phyloP scores from a whole-genome alignment of 106 monocot genomes.

The Platanthera zijinensis region DNA sequence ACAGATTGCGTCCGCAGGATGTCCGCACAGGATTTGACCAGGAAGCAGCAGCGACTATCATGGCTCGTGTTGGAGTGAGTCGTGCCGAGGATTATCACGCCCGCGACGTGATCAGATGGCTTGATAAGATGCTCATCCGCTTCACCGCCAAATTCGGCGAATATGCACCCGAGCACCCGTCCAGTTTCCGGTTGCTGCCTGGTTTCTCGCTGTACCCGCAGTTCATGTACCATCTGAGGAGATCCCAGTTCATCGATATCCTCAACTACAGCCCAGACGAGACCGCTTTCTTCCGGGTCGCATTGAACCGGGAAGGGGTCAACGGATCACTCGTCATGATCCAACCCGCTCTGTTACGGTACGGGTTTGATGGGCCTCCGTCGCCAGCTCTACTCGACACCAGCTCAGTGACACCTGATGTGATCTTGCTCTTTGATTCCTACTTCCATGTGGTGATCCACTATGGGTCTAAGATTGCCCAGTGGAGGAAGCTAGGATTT shows the following conservation, averaged over 20 bases:
- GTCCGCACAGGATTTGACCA: slow-evolving; percentile 83
- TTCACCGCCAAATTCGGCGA: slow-evolving; percentile 87
- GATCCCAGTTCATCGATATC: slow-evolving; percentile 90
- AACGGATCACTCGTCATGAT: slow-evolving; percentile 83
- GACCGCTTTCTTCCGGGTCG: slow-evolving; percentile 73
- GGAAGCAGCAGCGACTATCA: slow-evolving; percentile 82
- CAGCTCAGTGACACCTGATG: slow-evolving; percentile 64
- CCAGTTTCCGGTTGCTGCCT: slow-evolving; percentile 65
- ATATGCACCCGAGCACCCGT: slow-evolving; percentile 79
- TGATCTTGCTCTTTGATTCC: slow-evolving; percentile 87
- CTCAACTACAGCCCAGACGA: slow-evolving; percentile 87
- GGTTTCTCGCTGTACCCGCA: slow-evolving; percentile 85
- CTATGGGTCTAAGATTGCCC: slow-evolving; percentile 78
- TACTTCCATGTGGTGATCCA: slow-evolving; percentile 88
- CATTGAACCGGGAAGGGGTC: slow-evolving; percentile 82
- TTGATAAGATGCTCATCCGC: slow-evolving; percentile 84
- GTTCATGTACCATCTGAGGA: slow-evolving; percentile 82
- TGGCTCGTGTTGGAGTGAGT: slow-evolving; percentile 71
- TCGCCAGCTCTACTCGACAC: slow-evolving; percentile 81
- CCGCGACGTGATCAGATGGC: slow-evolving; percentile 84
- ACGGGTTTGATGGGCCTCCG: slow-evolving; percentile 90
- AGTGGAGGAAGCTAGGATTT: slow-evolving; percentile 69
- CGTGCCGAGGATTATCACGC: slow-evolving; percentile 59
- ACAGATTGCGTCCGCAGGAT: slow-evolving; percentile 30
- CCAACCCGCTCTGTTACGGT: slow-evolving; percentile 89